Conservation (phyloP, 441 rosid species). For the Arabidopsis hybrid region DNA sequence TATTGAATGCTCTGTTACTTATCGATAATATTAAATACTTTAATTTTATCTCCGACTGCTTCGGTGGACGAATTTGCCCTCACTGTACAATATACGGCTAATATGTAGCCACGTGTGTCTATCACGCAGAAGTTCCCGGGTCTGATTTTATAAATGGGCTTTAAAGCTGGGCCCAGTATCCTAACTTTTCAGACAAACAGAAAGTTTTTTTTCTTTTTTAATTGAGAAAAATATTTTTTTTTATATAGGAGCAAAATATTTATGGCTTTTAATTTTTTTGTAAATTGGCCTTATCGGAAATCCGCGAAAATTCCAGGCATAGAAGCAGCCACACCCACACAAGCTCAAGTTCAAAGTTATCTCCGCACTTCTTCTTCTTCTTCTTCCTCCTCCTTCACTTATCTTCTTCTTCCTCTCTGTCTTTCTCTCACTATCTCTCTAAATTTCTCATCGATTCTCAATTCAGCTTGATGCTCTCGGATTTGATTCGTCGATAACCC, state of each 20-base stretch:
- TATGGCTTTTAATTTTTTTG: constrained; percentile 25
- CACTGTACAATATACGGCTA: constrained; percentile 9
- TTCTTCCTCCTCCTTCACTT: constrained; percentile 28
- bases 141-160: background rate
- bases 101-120: constrained; percentile 34
- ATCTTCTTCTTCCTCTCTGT: constrained; percentile 34
- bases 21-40: background rate
- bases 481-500: constrained; percentile 23
- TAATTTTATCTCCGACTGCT: constrained; percentile 1
- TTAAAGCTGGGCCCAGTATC: background rate
- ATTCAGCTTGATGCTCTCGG: constrained; percentile 16
- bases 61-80: constrained; percentile 22
- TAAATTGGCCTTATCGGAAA: constrained; percentile 48
- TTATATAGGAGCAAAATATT: background rate
- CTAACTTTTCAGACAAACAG: constrained; percentile 3
- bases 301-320: constrained; percentile 45
- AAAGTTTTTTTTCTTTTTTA: background rate
- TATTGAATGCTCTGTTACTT: constrained; percentile 9
- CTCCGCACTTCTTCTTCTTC: constrained; percentile 31
- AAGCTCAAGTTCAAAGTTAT: constrained; percentile 46
- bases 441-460: constrained; percentile 14
- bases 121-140: background rate
- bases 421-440: constrained; percentile 6
- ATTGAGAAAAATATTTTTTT: background rate
- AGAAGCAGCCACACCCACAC: constrained; percentile 52